Evolutionary conservation across 345 rosid genomes (phyloP).

Genomic region (Jatropha curcas): DNA sequence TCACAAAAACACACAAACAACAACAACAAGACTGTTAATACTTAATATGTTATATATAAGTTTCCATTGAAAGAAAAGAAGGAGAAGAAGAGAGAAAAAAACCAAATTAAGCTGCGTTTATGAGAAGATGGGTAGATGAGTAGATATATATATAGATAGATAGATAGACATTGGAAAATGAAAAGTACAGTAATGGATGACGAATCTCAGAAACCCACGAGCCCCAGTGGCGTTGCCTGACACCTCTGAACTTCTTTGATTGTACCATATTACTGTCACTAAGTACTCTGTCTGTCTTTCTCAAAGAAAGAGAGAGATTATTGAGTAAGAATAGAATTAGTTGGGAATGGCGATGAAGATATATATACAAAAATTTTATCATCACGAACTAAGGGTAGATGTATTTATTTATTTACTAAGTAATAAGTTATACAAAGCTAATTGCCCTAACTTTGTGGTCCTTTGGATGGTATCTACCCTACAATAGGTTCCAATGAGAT

Average conservation of each 20-base stretch:
- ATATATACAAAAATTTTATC: too few species aligned
- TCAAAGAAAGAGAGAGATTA: not conserved
- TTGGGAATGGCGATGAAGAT: too few species aligned
- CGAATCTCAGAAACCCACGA: slow-evolving; percentile 92
- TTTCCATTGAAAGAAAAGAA: too few species aligned
- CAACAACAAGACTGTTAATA: too few species aligned
- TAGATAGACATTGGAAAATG: too few species aligned
- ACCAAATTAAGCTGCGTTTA: too few species aligned
- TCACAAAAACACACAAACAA: not conserved
- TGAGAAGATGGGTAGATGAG: not conserved
- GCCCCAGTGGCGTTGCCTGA: slow-evolving; percentile 94
- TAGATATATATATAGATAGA: not conserved
- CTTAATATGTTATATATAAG: too few species aligned
- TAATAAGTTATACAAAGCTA: not conserved
- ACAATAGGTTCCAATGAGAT: not conserved
- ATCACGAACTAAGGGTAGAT: too few species aligned
- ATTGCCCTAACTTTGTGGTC: not conserved
- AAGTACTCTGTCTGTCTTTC: not conserved
- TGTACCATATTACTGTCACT: slow-evolving; percentile 39
- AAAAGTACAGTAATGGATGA: slow-evolving; percentile 66
- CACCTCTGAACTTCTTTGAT: slow-evolving; percentile 86
- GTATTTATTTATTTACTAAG: not conserved
- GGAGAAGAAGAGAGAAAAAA: not conserved
- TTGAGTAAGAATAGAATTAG: not conserved
- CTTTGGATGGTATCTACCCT: not conserved